Conservation (phyloP, 2,329 filamentous ascomycete genomes). For the Boeremia exigua region DNA sequence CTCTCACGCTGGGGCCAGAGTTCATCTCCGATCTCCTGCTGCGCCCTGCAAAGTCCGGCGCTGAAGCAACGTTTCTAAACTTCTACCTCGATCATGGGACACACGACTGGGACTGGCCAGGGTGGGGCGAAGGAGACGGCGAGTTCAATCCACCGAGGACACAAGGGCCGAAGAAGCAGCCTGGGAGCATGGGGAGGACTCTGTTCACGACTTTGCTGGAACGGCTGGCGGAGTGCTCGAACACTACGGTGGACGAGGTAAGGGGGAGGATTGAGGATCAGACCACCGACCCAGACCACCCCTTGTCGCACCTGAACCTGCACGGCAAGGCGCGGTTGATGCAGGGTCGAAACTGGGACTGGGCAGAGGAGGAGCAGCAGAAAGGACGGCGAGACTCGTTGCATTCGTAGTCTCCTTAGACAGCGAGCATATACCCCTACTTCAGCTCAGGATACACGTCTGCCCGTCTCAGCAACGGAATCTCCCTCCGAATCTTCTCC, state of each 20-base stretch:
- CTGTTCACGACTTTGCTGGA: slow-evolving; percentile 37
- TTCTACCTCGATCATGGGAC: slow-evolving; percentile 37
- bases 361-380: slow-evolving; percentile 5
- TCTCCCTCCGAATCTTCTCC: slow-evolving; percentile 60
- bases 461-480: slow-evolving; percentile 64
- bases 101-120: slow-evolving; percentile 36
- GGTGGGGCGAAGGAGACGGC: slow-evolving; percentile 22
- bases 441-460: slow-evolving; percentile 48
- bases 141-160: slow-evolving; percentile 36
- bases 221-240: slow-evolving; percentile 28
- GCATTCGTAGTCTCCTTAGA: slow-evolving; percentile 3
- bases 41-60: slow-evolving; percentile 12
- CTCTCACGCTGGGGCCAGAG: slow-evolving; percentile 29
- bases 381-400: slow-evolving; percentile 13
- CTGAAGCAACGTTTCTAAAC: slow-evolving; percentile 31
- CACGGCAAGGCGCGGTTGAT: slow-evolving; percentile 35
- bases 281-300: slow-evolving; percentile 24
- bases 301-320: slow-evolving; percentile 31
- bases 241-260: slow-evolving; percentile 30
- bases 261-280: slow-evolving; percentile 25
- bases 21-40: slow-evolving; percentile 36
- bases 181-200: slow-evolving; percentile 15
- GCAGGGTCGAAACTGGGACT: slow-evolving; percentile 27
- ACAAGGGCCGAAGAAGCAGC: slow-evolving; percentile 32
- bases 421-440: not conserved